Evolutionary conservation across 495 filamentous ascomycete genomes (phyloP).

Genomic region (Neurospora sp.): DNA sequence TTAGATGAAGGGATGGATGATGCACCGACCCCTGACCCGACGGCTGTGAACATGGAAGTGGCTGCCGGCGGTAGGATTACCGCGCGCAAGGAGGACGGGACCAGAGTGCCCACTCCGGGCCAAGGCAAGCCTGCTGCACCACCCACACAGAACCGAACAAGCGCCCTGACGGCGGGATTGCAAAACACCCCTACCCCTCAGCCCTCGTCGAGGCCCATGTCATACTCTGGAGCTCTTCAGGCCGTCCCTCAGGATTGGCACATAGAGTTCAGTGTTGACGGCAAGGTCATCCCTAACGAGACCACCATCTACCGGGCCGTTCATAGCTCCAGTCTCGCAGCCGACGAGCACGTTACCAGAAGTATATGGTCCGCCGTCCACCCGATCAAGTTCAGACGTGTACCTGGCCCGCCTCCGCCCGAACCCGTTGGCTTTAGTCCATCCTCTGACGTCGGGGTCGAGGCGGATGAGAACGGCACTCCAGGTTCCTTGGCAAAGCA

Average conservation of each 20-base stretch:
- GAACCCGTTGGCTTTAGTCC: slow-evolving; percentile 60
- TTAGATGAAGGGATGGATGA: slow-evolving; percentile 83
- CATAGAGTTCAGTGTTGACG: slow-evolving; percentile 87
- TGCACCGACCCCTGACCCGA: slow-evolving; percentile 56
- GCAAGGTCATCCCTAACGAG: slow-evolving; percentile 73
- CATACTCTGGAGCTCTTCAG: slow-evolving; percentile 77
- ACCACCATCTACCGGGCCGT: slow-evolving; percentile 96
- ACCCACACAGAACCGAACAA: slow-evolving; percentile 21
- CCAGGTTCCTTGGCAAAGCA: slow-evolving; percentile 80
- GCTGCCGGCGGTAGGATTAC: slow-evolving; percentile 85
- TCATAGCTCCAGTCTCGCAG: slow-evolving; percentile 55
- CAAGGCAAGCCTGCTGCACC: slow-evolving; percentile 36
- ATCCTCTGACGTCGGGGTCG: slow-evolving; percentile 34
- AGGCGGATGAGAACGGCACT: slow-evolving; percentile 45
- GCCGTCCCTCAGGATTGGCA: slow-evolving; percentile 89
- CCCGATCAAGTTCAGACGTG: slow-evolving; percentile 82
- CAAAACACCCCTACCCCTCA: slow-evolving; percentile 41
- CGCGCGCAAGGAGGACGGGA: slow-evolving; percentile 94
- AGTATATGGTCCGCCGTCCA: slow-evolving; percentile 87
- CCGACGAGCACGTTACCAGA: slow-evolving; percentile 57
- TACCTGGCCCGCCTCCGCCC: slow-evolving; percentile 75
- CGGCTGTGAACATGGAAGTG: slow-evolving; percentile 87
- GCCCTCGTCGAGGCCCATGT: slow-evolving; percentile 46
- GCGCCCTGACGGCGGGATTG: slow-evolving; percentile 37
- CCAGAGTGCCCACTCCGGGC: slow-evolving; percentile 76